Evolutionary conservation across 2,329 filamentous ascomycete genomes (phyloP), one percentile per base, ranked within the genome.

Genomic region (Epichloe aotearoae): DNA sequence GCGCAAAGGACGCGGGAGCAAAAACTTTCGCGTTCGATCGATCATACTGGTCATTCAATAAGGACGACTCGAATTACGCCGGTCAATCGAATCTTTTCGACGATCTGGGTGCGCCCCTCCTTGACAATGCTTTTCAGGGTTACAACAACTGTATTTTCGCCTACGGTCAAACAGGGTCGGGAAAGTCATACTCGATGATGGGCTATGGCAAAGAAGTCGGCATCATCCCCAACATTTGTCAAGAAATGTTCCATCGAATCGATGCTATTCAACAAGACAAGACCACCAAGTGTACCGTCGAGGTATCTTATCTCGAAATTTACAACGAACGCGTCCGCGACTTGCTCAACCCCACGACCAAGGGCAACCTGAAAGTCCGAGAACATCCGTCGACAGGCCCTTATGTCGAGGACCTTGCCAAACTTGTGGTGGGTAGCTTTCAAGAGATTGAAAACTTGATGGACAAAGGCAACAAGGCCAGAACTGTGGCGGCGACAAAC

Each of bases 131-230:
- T 17, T 98, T 98, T 65, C 82, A 91, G 62, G 93, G 93, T 43
- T 98, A 97, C 73, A 97, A 98, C 75, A 98, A 97, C 69, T 98
- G 93, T 75, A 98, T 98, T 63, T 98, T 98, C 66, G 93, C 93
- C 14, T 98, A 98, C 65, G 93, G 93, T 17, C 93, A 98, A 73
- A 98, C 93, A 2, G 93, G 93, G 58, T 97, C 93, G 1, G 93
- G 93, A 69, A 98, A 98, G 72, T 96, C 89, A 15, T 98, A 98
- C 69, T 96, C 90, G 34, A 98, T 98, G 91, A 98, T 98, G 93
- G 93, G 93, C 46, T 98, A 97, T 69, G 93, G 93, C 50, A 85
- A 91, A 62, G 91, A 98, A 63, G 80, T 89, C 52, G 93, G 93
- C 66, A 93, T 98, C 56, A 97, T 97, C 55, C 93, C 94, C 44